Conservation (phyloP, 257 asterid genomes). For the Jaltomata sinuosa region DNA sequence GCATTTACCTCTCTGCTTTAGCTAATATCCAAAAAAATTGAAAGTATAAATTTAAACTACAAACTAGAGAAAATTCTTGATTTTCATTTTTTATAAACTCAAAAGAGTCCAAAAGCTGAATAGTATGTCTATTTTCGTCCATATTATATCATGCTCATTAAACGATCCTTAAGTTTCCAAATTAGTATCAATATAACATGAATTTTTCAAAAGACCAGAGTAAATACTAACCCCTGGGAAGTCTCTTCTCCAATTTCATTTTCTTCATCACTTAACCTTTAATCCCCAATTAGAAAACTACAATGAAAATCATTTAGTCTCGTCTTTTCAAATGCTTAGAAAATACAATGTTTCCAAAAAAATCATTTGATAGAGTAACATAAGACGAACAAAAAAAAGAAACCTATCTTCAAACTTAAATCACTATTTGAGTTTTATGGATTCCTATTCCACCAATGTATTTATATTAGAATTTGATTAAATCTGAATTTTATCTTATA, state of each 20-base stretch:
- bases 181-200: too few species aligned
- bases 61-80: background rate
- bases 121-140: background rate
- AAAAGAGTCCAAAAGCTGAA: background rate
- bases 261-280: too few species aligned
- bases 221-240: too few species aligned
- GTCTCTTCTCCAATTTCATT: too few species aligned
- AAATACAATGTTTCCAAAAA: too few species aligned
- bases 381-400: background rate
- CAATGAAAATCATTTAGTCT: background rate
- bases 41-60: background rate
- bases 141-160: background rate
- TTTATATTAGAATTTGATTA: fast-evolving
- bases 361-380: background rate
- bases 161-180: background rate
- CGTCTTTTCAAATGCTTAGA: background rate
- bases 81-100: background rate
- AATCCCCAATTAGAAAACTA: too few species aligned
- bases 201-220: too few species aligned
- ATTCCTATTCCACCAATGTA: too few species aligned
- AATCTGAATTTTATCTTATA: background rate
- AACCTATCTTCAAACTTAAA: background rate
- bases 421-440: fast-evolving
- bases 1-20: background rate
- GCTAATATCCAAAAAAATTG: background rate